Percentiles rank a stretch among this genome's conserved stretches.
phyloP scores from a whole-genome alignment of 106 monocot species.

The Allium fistulosum region DNA sequence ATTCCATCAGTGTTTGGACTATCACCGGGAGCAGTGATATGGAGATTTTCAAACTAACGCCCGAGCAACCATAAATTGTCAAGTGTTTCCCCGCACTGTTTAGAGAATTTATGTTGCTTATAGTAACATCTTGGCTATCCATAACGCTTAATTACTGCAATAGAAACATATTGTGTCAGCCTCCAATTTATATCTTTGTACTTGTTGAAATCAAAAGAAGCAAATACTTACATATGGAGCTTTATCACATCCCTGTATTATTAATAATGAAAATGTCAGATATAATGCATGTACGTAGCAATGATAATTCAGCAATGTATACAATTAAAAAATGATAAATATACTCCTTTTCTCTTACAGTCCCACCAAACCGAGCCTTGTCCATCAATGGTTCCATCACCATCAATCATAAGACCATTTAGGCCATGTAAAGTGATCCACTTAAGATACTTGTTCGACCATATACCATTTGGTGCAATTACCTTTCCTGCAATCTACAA shows the following conservation, averaged over 20 bases:
- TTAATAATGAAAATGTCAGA: background rate
- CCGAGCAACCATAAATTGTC: background rate
- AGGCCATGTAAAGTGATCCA: background rate
- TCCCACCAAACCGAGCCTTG: conserved; percentile 11
- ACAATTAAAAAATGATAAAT: background rate
- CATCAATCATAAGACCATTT: background rate
- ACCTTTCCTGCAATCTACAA: no score
- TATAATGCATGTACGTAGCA: background rate
- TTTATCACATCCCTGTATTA: background rate
- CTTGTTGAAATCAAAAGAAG: background rate
- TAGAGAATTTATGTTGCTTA: background rate
- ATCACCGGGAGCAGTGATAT: conserved; percentile 2
- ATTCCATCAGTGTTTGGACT: conserved; percentile 14
- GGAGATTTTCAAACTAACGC: background rate
- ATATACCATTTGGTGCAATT: no score
- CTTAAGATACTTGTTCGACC: no score
- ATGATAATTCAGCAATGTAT: background rate
- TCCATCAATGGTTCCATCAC: conserved; percentile 1
- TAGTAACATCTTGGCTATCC: background rate
- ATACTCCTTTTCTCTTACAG: conserved; percentile 5
- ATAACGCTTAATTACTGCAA: background rate
- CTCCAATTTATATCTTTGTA: background rate
- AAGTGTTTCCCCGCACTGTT: conserved; percentile 10
- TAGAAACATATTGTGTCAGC: background rate
- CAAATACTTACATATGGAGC: background rate